phyloP scores from a whole-genome alignment of 2,329 filamentous ascomycete species.

The Aureobasidium sp. region DNA sequence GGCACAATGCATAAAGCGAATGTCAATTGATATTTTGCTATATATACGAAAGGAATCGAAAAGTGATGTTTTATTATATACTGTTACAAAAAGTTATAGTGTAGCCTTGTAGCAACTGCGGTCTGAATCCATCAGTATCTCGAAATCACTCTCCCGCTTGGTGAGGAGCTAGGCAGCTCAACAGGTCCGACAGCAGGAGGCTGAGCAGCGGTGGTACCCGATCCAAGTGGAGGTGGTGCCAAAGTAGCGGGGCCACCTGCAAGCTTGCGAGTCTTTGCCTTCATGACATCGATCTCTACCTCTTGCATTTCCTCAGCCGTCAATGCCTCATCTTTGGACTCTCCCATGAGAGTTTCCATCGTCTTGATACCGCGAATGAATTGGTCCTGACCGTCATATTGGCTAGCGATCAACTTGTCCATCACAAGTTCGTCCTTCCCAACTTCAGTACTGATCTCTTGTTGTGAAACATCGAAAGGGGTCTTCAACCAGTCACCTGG shows the following conservation, averaged over 20 bases:
- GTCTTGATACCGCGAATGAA: slow-evolving; percentile 41
- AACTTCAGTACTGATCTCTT: slow-evolving; percentile 41
- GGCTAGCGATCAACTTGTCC: slow-evolving; percentile 53
- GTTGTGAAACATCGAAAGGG: slow-evolving; percentile 46
- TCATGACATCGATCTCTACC: slow-evolving; percentile 23
- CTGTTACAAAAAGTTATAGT: no score
- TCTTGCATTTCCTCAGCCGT: slow-evolving; percentile 26
- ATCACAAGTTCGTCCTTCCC: slow-evolving; percentile 55
- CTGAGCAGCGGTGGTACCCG: neutral
- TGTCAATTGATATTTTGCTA: no score
- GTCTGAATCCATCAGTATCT: neutral
- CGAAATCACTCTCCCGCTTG: neutral
- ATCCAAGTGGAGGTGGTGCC: neutral
- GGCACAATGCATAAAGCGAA: no score
- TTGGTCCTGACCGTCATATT: slow-evolving; percentile 38
- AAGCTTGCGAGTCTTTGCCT: neutral
- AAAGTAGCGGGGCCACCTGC: neutral
- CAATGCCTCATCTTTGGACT: slow-evolving; percentile 26
- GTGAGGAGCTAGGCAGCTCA: neutral
- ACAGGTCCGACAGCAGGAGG: no score
- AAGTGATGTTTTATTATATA: no score
- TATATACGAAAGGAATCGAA: no score
- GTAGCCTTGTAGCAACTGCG: neutral
- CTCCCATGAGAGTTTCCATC: slow-evolving; percentile 29
- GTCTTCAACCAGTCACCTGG: slow-evolving; percentile 50